These are phyloP conservation scores for Fonsecaea pedrosoi DNA, from an alignment of 2,329 filamentous ascomycete species.

Conservation along the genomic window DNA sequence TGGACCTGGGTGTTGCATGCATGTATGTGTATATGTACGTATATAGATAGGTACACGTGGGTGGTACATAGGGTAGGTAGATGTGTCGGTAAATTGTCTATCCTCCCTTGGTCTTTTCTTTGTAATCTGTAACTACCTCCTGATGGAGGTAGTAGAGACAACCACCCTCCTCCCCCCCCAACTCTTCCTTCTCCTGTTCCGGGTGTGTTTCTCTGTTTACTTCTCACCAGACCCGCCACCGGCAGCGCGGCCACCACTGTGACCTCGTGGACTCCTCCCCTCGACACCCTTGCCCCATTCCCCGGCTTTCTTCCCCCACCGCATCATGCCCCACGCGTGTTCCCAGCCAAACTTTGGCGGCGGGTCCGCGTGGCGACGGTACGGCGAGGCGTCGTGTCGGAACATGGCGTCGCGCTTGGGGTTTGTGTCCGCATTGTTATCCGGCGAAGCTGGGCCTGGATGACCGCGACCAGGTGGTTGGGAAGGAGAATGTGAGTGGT, in stretches of 20 bases:
- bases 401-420: constrained; percentile 44
- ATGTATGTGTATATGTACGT: no score
- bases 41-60: no score
- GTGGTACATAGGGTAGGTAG: no score
- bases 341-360: constrained; percentile 60
- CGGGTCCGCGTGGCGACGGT: constrained; percentile 50
- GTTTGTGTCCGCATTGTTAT: background rate
- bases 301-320: constrained; percentile 61
- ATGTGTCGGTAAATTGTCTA: no score
- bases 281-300: constrained; percentile 60
- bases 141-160: no score
- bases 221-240: background rate
- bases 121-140: no score
- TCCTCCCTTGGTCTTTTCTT: no score
- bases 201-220: background rate
- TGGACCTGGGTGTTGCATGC: no score
- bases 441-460: background rate
- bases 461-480: no score
- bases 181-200: no score
- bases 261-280: constrained; percentile 40
- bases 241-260: background rate
- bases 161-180: no score
- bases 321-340: constrained; percentile 62
- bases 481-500: background rate
- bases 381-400: constrained; percentile 54